Evolutionary conservation across 2,329 filamentous ascomycete species (phyloP).

Genomic region (Aspergillus brasiliensis): DNA sequence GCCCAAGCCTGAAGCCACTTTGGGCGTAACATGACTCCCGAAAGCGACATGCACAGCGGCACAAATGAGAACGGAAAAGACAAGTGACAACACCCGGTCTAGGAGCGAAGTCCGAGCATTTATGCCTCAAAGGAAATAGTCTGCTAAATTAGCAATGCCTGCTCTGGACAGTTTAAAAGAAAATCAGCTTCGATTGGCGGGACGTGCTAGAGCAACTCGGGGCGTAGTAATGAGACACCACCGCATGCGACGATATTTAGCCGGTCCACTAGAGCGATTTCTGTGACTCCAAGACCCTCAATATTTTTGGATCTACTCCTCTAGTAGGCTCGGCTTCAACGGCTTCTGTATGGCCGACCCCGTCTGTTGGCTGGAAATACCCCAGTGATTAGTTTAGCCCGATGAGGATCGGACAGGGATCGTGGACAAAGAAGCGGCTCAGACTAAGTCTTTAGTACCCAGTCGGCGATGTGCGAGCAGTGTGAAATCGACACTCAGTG

Average conservation of each 20-base stretch:
- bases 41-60: not conserved
- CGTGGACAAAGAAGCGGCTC: not conserved
- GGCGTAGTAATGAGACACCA: not conserved
- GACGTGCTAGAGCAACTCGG: not conserved
- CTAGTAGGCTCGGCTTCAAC: not conserved
- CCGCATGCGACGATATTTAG: not conserved
- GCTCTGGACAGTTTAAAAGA: not conserved
- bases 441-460: not conserved
- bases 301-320: too few species aligned
- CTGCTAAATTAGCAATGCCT: not conserved
- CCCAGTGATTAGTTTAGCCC: not conserved
- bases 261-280: not conserved
- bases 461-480: not conserved
- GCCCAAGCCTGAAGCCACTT: not conserved
- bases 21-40: not conserved
- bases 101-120: not conserved
- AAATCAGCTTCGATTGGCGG: not conserved
- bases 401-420: slow-evolving; percentile 1
- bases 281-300: not conserved
- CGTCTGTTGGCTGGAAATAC: not conserved
- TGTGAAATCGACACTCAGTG: not conserved
- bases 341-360: not conserved
- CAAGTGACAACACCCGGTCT: not conserved
- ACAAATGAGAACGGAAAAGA: not conserved
- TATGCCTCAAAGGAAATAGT: not conserved